Base-by-base conservation (phyloP, 345 rosid genomes). In the Erodium maritimum region DNA sequence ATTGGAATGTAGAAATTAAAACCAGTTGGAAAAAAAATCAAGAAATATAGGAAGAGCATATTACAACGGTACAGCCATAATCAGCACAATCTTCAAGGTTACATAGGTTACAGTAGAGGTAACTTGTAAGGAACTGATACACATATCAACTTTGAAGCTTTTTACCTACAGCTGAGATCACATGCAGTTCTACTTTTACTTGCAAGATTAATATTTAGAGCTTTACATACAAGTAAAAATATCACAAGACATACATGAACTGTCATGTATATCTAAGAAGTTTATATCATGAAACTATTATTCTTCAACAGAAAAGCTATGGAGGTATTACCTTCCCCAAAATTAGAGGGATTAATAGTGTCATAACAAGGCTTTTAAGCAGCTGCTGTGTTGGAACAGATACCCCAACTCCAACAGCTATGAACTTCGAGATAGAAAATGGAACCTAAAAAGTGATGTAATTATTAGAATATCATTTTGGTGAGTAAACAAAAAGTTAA, bases 331-430 rank as follows among this genome's bases (percentile, higher is more conserved):
- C 97, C 97, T 91, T 91, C 65, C 97, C 96, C 69, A 88, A 46
- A 34, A 88, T 73, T 60, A 91, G 72, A 24, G 96, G 97, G 21
- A 91, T 48, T 61, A 91, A 60, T 52, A 88, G 90, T 34, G 84
- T 84, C 61, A 82, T 75, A 67, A 86, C 59, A 61, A 88, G 90
- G 77, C 88, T 91, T 80, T 60, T 84, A 69, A 91, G 73, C 50
- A 91, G 77, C 74, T 86, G 82, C 68, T 76, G 67, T 53, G 91
- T 84, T 53, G 96, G 96, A 72, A 91, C 73, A 54, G 88, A 70
- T 21, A 91, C 78, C 55, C 97, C 97, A 67, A 84, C 83, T 72
- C 95, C 97, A 58, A 64, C 81, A 55, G 95, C 96, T 70, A 91
- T 72, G 70, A 79, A 88, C 71, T 73, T 82, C 59, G 96, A 73